Conservation (phyloP, 1,284 basidiomycete genomes). For the Takashimella koratensis region DNA sequence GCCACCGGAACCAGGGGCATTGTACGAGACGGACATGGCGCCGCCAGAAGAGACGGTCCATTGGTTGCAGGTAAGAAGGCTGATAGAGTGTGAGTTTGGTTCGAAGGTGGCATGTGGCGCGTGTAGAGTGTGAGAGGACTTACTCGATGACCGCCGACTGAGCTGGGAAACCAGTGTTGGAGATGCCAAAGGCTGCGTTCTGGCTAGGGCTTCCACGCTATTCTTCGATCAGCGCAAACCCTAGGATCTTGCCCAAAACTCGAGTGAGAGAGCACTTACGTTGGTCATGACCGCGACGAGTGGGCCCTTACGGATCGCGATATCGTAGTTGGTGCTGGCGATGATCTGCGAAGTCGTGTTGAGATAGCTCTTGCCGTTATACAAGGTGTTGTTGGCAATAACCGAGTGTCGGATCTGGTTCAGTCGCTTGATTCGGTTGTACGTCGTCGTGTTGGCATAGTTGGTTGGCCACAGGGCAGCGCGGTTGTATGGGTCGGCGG, state of each 20-base stretch:
- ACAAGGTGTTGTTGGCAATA: constrained; percentile 51
- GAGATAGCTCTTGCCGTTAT: constrained; percentile 56
- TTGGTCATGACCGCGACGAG: constrained; percentile 70
- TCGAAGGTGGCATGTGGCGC: no score
- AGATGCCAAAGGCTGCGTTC: constrained; percentile 31
- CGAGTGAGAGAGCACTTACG: no score
- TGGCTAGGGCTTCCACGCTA: constrained; percentile 42
- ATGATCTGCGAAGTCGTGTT: constrained; percentile 59
- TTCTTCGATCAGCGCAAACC: not conserved
- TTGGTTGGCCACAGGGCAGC: constrained; percentile 69
- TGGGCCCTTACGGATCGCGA: constrained; percentile 68
- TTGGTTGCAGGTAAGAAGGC: constrained; percentile 40
- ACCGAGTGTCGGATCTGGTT: constrained; percentile 71
- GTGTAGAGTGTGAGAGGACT: no score
- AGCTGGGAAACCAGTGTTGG: constrained; percentile 36
- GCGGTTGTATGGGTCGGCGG: constrained; percentile 65
- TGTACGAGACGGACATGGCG: constrained; percentile 42
- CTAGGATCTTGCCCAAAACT: constrained; percentile 48
- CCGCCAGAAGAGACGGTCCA: constrained; percentile 37
- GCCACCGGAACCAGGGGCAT: constrained; percentile 38
- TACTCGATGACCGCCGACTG: constrained; percentile 42
- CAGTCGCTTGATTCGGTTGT: constrained; percentile 60
- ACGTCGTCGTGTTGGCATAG: constrained; percentile 54
- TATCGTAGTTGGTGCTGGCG: constrained; percentile 56
- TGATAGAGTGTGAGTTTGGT: constrained; percentile 12